Percentiles rank a stretch among this genome's conserved stretches.
Conservation (phyloP, 2,329 filamentous ascomycete species). For the Diaporthe destruens region DNA sequence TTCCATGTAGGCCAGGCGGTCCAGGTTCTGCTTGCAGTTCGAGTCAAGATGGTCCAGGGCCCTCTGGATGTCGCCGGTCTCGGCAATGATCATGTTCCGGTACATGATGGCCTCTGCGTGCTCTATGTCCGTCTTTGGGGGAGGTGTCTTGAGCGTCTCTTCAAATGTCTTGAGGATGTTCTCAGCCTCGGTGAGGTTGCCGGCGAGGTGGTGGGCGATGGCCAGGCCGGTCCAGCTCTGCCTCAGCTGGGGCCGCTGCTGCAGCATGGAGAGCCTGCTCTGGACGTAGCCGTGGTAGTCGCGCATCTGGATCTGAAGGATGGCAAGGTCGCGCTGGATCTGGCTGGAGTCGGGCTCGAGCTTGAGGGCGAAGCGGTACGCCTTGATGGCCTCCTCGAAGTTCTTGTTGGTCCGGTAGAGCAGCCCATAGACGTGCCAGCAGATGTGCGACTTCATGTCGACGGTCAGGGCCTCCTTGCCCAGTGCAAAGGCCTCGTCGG, state of each 20-base stretch:
- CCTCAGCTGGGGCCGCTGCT: conserved; percentile 82
- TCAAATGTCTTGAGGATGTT: conserved; percentile 93
- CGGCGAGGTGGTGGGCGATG: conserved; percentile 91
- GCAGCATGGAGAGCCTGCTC: conserved; percentile 88
- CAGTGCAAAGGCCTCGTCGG: conserved; percentile 92
- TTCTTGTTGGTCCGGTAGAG: conserved; percentile 96
- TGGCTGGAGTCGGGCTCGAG: conserved; percentile 95
- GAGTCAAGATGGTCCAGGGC: conserved; percentile 89
- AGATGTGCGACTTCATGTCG: conserved; percentile 99
- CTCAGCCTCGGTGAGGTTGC: conserved; percentile 87
- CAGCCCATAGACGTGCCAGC: conserved; percentile 98
- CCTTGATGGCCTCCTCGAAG: conserved; percentile 98
- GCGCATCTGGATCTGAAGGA: conserved; percentile 95
- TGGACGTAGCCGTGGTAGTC: conserved; percentile 95
- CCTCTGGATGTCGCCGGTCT: conserved; percentile 84
- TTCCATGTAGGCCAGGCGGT: conserved; percentile 88
- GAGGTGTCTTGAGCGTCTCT: conserved; percentile 87
- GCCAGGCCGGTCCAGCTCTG: conserved; percentile 99
- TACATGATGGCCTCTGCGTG: conserved; percentile 95
- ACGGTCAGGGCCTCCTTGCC: conserved; percentile 93
- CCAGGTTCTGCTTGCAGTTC: conserved; percentile 81
- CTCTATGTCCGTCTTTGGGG: conserved; percentile 84
- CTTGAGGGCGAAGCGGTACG: conserved; percentile 94
- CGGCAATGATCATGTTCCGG: conserved; percentile 94
- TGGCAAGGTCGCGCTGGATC: conserved; percentile 92